These are phyloP conservation scores for Ophiobolus disseminans DNA, from an alignment of 2,329 filamentous ascomycete genomes.

Conservation along the genomic window DNA sequence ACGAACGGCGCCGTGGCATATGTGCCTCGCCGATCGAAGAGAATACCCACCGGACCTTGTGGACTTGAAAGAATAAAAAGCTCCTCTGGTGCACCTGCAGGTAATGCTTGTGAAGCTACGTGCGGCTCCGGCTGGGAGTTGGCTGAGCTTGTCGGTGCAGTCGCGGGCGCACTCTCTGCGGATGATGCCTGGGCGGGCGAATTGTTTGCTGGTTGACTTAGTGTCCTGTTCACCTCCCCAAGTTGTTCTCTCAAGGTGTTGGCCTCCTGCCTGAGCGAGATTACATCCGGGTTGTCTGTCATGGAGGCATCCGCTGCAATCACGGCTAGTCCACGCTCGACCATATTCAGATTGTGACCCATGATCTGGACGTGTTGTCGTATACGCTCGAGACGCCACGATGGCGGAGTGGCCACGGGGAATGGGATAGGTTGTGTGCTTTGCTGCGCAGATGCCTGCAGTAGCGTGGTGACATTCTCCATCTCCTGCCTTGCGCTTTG, in stretches of 20 bases:
- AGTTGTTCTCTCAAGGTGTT: slow-evolving; percentile 36
- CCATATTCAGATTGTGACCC: slow-evolving; percentile 30
- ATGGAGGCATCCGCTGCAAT: slow-evolving; percentile 32
- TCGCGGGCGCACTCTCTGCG: background rate
- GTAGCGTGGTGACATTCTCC: slow-evolving; percentile 37
- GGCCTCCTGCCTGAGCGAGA: slow-evolving; percentile 37
- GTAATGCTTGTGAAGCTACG: slow-evolving; percentile 12
- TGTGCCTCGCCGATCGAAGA: slow-evolving; percentile 46
- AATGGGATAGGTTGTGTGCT: slow-evolving; percentile 3
- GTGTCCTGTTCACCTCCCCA: slow-evolving; percentile 25
- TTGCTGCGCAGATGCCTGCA: slow-evolving; percentile 23
- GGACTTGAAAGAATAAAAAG: slow-evolving; percentile 48
- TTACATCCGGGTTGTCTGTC: slow-evolving; percentile 37
- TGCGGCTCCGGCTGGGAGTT: slow-evolving; percentile 14
- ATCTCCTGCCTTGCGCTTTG: slow-evolving; percentile 40
- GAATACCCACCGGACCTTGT: slow-evolving; percentile 45
- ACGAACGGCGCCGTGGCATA: slow-evolving; percentile 43
- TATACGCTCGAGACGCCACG: slow-evolving; percentile 40
- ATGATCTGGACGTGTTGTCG: slow-evolving; percentile 35
- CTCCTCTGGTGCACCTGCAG: slow-evolving; percentile 30
- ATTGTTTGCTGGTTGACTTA: slow-evolving; percentile 24
- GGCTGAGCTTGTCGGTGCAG: slow-evolving; percentile 9
- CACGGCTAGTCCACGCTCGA: slow-evolving; percentile 35
- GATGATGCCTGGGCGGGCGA: slow-evolving; percentile 5
- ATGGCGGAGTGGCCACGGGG: slow-evolving; percentile 14